Conservation (phyloP, 345 rosid genomes). For the Heritiera fomes region DNA sequence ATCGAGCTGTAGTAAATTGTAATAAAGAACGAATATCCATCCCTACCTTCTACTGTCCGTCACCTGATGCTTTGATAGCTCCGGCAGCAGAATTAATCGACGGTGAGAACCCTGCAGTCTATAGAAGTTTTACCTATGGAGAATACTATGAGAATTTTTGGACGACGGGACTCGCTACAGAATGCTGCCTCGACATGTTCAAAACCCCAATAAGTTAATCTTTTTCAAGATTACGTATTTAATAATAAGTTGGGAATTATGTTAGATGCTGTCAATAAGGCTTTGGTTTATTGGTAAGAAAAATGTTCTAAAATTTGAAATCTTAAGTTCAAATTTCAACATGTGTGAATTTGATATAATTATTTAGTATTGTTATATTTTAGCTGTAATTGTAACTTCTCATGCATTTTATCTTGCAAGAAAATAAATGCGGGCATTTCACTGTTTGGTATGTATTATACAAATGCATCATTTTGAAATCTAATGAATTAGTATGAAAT, state of each 20-base stretch:
- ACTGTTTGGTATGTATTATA: too few relatives aligned
- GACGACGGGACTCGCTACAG: constrained; percentile 53
- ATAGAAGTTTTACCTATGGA: constrained; percentile 35
- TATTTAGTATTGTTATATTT: too few relatives aligned
- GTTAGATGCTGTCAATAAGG: too few relatives aligned
- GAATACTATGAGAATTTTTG: constrained; percentile 66
- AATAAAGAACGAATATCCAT: constrained; percentile 36
- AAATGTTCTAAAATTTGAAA: too few relatives aligned
- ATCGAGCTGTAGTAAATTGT: constrained; percentile 46
- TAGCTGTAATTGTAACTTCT: too few relatives aligned
- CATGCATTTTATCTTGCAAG: too few relatives aligned
- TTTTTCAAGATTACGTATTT: background rate
- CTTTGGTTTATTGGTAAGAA: too few relatives aligned
- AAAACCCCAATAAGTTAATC: constrained; percentile 27
- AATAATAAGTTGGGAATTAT: background rate
- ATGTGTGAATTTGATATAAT: too few relatives aligned
- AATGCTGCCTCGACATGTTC: constrained; percentile 63
- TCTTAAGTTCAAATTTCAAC: too few relatives aligned
- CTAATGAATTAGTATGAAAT: background rate
- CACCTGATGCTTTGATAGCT: constrained; percentile 29
- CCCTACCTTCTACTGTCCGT: constrained; percentile 41
- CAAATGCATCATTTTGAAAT: too few relatives aligned
- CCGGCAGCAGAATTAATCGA: constrained; percentile 35
- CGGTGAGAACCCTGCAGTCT: constrained; percentile 29
- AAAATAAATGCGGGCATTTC: too few relatives aligned